Evolutionary conservation across 805 yeast genomes (phyloP).

Genomic region (Candida manassasensis): DNA sequence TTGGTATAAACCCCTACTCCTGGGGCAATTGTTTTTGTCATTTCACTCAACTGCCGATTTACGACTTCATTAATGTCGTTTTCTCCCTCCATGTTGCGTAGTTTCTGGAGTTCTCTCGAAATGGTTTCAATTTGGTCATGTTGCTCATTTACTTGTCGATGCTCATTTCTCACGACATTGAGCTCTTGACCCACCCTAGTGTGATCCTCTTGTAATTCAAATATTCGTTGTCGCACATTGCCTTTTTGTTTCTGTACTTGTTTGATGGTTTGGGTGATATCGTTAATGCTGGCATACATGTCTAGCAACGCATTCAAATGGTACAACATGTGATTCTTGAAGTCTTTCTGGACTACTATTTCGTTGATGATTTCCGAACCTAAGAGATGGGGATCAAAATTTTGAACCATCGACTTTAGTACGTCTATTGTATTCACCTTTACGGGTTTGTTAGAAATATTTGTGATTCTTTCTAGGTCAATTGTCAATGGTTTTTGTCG

Average conservation of each 20-base stretch:
- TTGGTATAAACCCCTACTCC: constrained; percentile 20
- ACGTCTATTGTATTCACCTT: constrained; percentile 35
- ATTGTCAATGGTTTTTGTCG: constrained; percentile 25
- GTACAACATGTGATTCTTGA: constrained; percentile 23
- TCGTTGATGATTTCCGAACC: constrained; percentile 17
- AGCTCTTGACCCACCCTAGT: constrained; percentile 28
- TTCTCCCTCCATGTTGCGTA: constrained; percentile 3
- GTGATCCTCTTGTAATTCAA: constrained; percentile 27
- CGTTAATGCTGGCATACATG: constrained; percentile 30
- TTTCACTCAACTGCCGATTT: constrained; percentile 8
- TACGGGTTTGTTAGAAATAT: constrained; percentile 19
- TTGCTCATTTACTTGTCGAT: constrained; percentile 13
- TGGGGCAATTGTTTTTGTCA: constrained; percentile 20
- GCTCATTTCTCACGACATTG: constrained; percentile 20
- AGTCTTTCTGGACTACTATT: constrained; percentile 24
- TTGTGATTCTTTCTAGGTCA: constrained; percentile 21
- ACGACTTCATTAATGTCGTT: constrained; percentile 7
- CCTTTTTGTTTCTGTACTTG: constrained; percentile 29
- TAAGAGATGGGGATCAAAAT: constrained; percentile 20
- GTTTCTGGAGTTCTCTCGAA: constrained; percentile 7
- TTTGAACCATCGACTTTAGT: constrained; percentile 26
- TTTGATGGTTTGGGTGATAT: constrained; percentile 23
- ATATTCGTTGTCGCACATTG: constrained; percentile 24
- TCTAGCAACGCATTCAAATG: constrained; percentile 29
- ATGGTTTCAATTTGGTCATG: constrained; percentile 14